phyloP scores from a whole-genome alignment of 2,329 filamentous ascomycete species.

The Hypoxylon sp. region DNA sequence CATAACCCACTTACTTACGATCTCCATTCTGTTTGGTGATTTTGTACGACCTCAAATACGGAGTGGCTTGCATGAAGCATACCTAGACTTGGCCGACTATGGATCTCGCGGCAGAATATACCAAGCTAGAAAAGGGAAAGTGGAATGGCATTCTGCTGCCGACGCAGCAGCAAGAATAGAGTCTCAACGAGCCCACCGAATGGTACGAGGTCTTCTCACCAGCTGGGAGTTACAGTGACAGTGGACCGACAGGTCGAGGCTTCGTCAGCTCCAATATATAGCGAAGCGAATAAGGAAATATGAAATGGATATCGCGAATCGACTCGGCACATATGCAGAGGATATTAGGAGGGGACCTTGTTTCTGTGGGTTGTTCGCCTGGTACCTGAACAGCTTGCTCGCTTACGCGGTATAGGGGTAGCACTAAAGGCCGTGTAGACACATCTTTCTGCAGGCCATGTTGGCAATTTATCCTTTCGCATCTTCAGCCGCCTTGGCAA shows the following conservation, averaged over 20 bases:
- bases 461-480: slow-evolving; percentile 46
- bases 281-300: slow-evolving; percentile 26
- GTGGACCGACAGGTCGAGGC: slow-evolving; percentile 24
- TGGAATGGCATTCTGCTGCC: slow-evolving; percentile 17
- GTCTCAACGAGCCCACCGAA: neutral
- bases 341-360: neutral
- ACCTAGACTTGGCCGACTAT: slow-evolving; percentile 23
- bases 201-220: slow-evolving; percentile 12
- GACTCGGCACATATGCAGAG: slow-evolving; percentile 28
- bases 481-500: slow-evolving; percentile 49
- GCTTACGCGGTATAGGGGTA: slow-evolving; percentile 36
- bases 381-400: slow-evolving; percentile 38
- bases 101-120: slow-evolving; percentile 28
- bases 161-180: slow-evolving; percentile 9
- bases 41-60: slow-evolving; percentile 3
- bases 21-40: neutral
- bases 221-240: slow-evolving; percentile 8
- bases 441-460: slow-evolving; percentile 21
- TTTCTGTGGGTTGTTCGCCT: slow-evolving; percentile 8
- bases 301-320: slow-evolving; percentile 30
- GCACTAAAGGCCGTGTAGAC: slow-evolving; percentile 35
- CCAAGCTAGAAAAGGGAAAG: slow-evolving; percentile 18
- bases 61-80: slow-evolving; percentile 20
- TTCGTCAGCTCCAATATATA: slow-evolving; percentile 42
- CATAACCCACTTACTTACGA: neutral